Evolutionary conservation across 2,329 filamentous ascomycete species (phyloP).

Genomic region (Aspergillus felis): DNA sequence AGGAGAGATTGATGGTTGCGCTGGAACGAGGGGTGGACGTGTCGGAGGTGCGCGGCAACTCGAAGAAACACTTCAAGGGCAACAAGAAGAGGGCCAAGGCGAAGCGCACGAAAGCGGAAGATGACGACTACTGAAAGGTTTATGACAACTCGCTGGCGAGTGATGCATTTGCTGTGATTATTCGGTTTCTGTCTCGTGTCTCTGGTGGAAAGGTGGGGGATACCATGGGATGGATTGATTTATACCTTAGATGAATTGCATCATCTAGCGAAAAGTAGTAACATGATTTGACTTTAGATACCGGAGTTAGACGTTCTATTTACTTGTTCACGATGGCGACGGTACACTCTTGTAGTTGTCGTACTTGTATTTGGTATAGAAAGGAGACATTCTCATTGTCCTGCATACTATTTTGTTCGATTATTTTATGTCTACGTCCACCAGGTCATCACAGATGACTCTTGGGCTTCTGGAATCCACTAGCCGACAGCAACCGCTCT

Average conservation of each 20-base stretch:
- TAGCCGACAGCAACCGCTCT: constrained; percentile 34
- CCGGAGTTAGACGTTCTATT: background rate
- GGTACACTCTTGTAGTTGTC: background rate
- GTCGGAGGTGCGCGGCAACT: constrained; percentile 61
- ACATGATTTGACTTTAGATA: background rate
- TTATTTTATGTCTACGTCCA: background rate
- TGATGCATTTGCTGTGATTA: constrained; percentile 8
- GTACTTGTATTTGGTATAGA: background rate
- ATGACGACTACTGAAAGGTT: constrained; percentile 26
- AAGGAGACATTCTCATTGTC: background rate
- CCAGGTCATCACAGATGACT: constrained; percentile 26
- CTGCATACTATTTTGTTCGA: background rate
- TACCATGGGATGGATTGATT: background rate
- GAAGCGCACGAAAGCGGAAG: constrained; percentile 25
- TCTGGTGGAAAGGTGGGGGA: background rate
- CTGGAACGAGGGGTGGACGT: constrained; percentile 81
- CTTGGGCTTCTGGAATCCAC: constrained; percentile 33
- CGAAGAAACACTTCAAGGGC: constrained; percentile 75
- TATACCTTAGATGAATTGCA: background rate
- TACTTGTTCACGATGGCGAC: too few species aligned
- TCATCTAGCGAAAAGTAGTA: background rate
- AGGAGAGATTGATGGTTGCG: constrained; percentile 72
- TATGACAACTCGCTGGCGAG: constrained; percentile 21
- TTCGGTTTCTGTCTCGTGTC: background rate
- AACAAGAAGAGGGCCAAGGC: constrained; percentile 36